A percentile compares a stretch with the other conserved stretches of the same genome.
Conservation (phyloP, 768 basidiomycete species). For the Mycena epipterygia region DNA sequence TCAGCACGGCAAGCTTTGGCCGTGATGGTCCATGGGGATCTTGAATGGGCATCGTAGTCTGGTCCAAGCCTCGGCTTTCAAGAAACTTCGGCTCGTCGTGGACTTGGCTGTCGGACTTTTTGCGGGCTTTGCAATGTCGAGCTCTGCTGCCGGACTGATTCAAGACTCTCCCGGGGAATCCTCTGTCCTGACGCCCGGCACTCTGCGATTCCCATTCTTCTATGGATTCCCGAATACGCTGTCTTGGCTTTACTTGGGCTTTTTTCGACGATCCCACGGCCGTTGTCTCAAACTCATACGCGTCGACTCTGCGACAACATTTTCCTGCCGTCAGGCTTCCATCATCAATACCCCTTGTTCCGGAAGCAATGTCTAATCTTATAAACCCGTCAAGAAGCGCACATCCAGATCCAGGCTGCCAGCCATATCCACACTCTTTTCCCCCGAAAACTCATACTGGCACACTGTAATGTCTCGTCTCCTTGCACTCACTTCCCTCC, state of each 20-base stretch:
- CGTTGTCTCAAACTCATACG: not conserved
- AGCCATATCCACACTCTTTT: too few relatives aligned
- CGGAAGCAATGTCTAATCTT: not conserved
- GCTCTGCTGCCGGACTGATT: too few relatives aligned
- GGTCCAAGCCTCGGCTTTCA: too few relatives aligned
- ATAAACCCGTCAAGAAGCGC: constrained; percentile 5
- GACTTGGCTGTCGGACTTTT: too few relatives aligned
- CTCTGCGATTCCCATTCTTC: too few relatives aligned
- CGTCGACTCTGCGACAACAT: constrained; percentile 6
- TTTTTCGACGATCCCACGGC: not conserved
- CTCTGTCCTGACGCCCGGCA: not conserved
- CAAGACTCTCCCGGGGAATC: too few relatives aligned
- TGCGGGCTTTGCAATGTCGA: too few relatives aligned
- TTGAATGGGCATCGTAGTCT: too few relatives aligned
- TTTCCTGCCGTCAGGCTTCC: constrained; percentile 9
- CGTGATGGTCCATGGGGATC: too few relatives aligned
- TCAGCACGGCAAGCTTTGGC: too few relatives aligned
- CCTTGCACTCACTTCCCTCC: constrained; percentile 28
- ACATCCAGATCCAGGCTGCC: constrained; percentile 7
- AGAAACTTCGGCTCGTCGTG: too few relatives aligned
- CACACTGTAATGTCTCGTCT: constrained; percentile 34
- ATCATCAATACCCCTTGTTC: constrained; percentile 16
- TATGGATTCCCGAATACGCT: not conserved
- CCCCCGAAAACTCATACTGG: not conserved
- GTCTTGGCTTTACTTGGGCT: constrained; percentile 3